These are phyloP conservation scores for Phytophthora melonis DNA, from an alignment of 352 stramenopile species.

Conservation along the genomic window DNA sequence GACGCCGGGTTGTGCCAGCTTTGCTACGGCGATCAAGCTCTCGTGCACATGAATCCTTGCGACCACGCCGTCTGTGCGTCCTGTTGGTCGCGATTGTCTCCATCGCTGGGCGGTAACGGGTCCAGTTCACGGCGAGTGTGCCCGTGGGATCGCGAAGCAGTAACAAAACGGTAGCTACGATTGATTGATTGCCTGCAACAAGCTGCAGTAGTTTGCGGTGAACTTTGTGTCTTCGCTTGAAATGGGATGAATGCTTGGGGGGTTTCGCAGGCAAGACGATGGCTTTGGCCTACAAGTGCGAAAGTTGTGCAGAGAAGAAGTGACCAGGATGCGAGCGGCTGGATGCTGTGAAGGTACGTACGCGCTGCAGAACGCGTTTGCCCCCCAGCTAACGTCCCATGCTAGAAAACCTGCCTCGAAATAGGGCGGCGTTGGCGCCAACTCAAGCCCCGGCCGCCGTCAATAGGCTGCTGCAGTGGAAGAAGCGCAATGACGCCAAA, in stretches of 20 bases:
- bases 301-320: constrained; percentile 9
- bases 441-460: constrained; percentile 14
- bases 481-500: constrained; percentile 29
- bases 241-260: constrained; percentile 3
- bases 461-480: constrained; percentile 27
- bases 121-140: constrained; percentile 40
- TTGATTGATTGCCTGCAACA: constrained; percentile 5
- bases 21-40: constrained; percentile 50
- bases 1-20: constrained; percentile 47
- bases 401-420: background rate
- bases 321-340: constrained; percentile 1
- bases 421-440: constrained; percentile 8
- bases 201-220: constrained; percentile 20
- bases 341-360: constrained; percentile 14
- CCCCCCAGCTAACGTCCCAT: background rate
- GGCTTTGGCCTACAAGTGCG: background rate
- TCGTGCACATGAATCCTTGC: constrained; percentile 70
- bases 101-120: constrained; percentile 39
- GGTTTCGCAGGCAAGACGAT: constrained; percentile 17
- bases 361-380: too few relatives aligned
- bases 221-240: constrained; percentile 2
- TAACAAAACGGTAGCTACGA: constrained; percentile 43
- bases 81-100: constrained; percentile 61
- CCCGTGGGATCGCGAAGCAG: constrained; percentile 71
- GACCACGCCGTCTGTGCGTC: constrained; percentile 53